Conservation (phyloP, 208 protist species). For the Trypanosoma avium region DNA sequence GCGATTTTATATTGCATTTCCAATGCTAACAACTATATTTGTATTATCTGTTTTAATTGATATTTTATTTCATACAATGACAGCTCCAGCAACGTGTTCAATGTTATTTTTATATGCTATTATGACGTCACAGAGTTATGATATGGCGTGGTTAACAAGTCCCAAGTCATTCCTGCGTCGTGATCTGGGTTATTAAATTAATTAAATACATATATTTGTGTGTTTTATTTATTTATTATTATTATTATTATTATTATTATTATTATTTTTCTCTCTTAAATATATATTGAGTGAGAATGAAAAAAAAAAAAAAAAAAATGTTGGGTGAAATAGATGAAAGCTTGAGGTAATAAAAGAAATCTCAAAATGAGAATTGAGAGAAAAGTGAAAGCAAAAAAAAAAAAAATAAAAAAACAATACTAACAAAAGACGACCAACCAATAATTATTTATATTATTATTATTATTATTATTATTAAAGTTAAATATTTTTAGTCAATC, state of each 20-base stretch:
- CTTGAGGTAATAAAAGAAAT: too few relatives aligned
- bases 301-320: too few relatives aligned
- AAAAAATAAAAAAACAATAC: constrained; percentile 6
- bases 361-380: too few relatives aligned
- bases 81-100: constrained; percentile 76
- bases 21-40: constrained; percentile 67
- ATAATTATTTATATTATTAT: background rate
- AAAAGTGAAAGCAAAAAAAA: too few relatives aligned
- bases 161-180: constrained; percentile 84
- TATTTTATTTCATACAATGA: constrained; percentile 84
- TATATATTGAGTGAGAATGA: too few relatives aligned
- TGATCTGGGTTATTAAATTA: constrained; percentile 78
- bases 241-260: too few relatives aligned
- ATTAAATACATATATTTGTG: background rate
- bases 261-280: too few relatives aligned
- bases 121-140: constrained; percentile 75
- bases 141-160: constrained; percentile 89
- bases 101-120: constrained; percentile 87
- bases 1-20: constrained; percentile 73
- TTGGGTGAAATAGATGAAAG: too few relatives aligned
- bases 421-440: background rate
- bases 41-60: constrained; percentile 60
- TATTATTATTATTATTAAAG: too few relatives aligned
- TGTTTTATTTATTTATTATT: too few relatives aligned
- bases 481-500: too few relatives aligned